These are phyloP conservation scores for Euphorbia pulcherrima DNA, from an alignment of 345 rosid genomes.

Conservation along the genomic window DNA sequence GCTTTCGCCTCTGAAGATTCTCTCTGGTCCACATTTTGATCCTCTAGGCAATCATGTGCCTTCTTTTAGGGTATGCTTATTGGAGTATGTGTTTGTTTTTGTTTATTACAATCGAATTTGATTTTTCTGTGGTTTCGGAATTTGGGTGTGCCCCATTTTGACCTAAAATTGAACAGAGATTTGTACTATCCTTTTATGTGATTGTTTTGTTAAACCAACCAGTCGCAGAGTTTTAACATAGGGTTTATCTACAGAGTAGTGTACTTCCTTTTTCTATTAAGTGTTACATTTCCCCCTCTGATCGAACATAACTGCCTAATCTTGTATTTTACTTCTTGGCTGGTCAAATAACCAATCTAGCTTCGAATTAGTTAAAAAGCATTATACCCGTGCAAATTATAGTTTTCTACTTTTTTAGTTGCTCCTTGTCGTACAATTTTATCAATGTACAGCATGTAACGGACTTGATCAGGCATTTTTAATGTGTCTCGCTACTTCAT, in stretches of 20 bases:
- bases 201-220: no score
- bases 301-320: no score
- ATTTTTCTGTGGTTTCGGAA: not conserved
- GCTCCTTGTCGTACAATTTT: not conserved
- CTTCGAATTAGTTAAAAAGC: no score
- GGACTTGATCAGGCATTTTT: not conserved
- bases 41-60: constrained; percentile 53
- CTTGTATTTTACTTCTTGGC: no score
- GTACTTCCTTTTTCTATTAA: no score
- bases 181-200: not conserved
- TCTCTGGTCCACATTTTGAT: constrained; percentile 65
- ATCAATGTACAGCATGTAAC: not conserved
- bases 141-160: not conserved
- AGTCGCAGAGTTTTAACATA: no score
- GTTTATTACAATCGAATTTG: not conserved
- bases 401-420: no score
- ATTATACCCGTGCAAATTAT: no score
- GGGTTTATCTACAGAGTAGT: no score
- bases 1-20: constrained; percentile 57
- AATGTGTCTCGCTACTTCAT: not conserved
- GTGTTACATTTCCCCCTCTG: no score
- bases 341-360: no score
- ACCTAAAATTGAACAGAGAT: no score
- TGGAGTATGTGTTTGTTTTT: not conserved
- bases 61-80: constrained; percentile 60